These are phyloP conservation scores for Cladosporium sp. DNA, from an alignment of 2,329 filamentous ascomycete genomes.

Conservation along the genomic window DNA sequence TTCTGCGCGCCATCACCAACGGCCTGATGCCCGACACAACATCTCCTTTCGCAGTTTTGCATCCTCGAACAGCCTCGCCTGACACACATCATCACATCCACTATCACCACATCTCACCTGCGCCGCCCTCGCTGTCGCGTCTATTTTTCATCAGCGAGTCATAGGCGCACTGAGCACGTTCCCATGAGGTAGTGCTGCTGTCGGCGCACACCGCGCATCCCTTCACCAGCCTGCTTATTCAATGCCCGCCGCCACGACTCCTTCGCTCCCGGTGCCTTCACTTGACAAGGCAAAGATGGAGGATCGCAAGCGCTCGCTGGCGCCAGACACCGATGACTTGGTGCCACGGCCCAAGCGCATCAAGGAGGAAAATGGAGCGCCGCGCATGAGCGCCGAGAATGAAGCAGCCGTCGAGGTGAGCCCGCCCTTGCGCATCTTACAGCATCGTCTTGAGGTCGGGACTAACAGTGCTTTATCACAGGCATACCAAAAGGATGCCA, in stretches of 20 bases:
- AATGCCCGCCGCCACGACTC: conserved; percentile 26
- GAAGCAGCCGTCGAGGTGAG: conserved; percentile 70
- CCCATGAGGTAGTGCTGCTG: conserved; percentile 13
- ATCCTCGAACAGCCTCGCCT: conserved; percentile 2
- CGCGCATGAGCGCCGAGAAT: conserved; percentile 63
- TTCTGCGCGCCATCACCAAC: too few relatives aligned
- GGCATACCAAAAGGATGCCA: conserved; percentile 93
- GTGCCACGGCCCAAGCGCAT: conserved; percentile 89
- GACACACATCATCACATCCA: background rate
- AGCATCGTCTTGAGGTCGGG: background rate
- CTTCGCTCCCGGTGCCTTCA: conserved; percentile 63
- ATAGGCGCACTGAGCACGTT: background rate
- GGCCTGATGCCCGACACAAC: background rate
- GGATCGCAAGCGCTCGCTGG: conserved; percentile 94
- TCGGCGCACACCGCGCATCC: conserved; percentile 11
- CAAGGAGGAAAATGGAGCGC: conserved; percentile 67
- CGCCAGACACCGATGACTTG: conserved; percentile 72
- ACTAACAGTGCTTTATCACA: conserved; percentile 37
- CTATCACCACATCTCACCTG: background rate
- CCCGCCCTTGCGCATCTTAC: conserved; percentile 28
- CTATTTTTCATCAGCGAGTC: background rate
- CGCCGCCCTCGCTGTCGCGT: background rate
- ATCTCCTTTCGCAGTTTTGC: conserved; percentile 12
- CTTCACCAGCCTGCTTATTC: conserved; percentile 6
- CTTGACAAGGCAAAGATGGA: conserved; percentile 90